Evolutionary conservation across 1,284 basidiomycete species (phyloP).

Genomic region (Ustilago cynodontis): DNA sequence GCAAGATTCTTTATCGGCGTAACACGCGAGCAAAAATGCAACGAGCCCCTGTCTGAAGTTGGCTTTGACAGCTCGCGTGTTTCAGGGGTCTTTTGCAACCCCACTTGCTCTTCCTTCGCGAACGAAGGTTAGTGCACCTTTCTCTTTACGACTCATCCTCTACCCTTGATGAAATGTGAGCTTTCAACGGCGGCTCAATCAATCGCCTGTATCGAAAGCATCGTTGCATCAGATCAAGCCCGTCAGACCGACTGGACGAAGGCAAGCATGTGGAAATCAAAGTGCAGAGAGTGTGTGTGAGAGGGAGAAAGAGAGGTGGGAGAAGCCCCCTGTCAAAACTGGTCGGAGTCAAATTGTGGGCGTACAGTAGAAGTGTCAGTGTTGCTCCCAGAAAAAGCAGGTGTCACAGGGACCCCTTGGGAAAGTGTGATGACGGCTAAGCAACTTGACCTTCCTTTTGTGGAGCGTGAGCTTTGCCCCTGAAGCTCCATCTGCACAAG

Average conservation of each 20-base stretch:
- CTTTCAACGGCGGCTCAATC: too few species aligned
- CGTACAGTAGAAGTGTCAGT: background rate
- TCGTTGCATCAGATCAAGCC: too few species aligned
- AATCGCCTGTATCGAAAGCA: background rate
- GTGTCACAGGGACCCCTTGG: background rate
- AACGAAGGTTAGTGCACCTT: background rate
- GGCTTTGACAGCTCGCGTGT: slow-evolving; percentile 10
- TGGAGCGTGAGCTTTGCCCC: background rate
- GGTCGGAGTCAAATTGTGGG: slow-evolving; percentile 5
- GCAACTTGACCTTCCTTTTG: slow-evolving; percentile 2
- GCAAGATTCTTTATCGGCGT: background rate
- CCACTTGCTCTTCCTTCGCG: background rate
- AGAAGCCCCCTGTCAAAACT: slow-evolving; percentile 1
- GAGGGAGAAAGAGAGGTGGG: background rate
- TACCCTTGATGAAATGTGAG: too few species aligned
- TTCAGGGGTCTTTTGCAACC: slow-evolving; percentile 17
- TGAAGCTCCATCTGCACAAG: background rate
- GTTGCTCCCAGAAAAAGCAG: slow-evolving; percentile 4
- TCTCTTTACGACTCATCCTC: background rate
- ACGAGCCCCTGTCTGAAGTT: slow-evolving; percentile 9
- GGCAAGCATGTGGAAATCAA: background rate
- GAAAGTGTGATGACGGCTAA: too few species aligned
- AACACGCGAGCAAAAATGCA: background rate
- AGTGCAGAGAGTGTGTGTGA: background rate
- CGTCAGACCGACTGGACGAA: too few species aligned